Evolutionary conservation across 768 basidiomycete genomes (phyloP).

Genomic region (Tubosaeta sp.): DNA sequence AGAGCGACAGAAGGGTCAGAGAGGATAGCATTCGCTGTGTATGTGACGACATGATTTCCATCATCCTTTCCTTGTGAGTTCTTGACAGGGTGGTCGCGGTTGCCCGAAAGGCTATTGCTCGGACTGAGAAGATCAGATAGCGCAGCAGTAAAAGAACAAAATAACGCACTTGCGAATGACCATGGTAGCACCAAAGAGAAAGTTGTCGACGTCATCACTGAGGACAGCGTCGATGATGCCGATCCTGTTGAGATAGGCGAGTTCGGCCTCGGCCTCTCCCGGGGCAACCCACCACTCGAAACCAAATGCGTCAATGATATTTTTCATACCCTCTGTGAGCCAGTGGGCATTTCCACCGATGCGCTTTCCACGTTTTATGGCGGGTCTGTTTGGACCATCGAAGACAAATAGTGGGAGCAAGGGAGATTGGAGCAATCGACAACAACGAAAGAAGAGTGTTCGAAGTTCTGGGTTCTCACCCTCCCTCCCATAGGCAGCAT

Average conservation of each 20-base stretch:
- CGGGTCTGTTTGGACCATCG: slow-evolving; percentile 82
- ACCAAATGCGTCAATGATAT: slow-evolving; percentile 74
- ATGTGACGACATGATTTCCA: slow-evolving; percentile 58
- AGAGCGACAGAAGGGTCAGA: slow-evolving; percentile 48
- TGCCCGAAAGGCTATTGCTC: slow-evolving; percentile 69
- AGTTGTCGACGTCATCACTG: slow-evolving; percentile 91
- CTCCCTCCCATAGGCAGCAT: slow-evolving; percentile 62
- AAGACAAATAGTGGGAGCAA: slow-evolving; percentile 90
- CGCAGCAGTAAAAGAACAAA: neutral
- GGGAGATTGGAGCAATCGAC: slow-evolving; percentile 69
- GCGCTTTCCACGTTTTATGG: slow-evolving; percentile 73
- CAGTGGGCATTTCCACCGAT: slow-evolving; percentile 59
- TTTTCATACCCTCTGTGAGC: slow-evolving; percentile 72
- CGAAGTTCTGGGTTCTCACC: slow-evolving; percentile 87
- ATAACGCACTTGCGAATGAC: slow-evolving; percentile 75
- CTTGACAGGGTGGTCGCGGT: slow-evolving; percentile 56
- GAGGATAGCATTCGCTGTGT: slow-evolving; percentile 35
- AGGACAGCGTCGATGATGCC: slow-evolving; percentile 85
- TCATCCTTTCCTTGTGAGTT: slow-evolving; percentile 70
- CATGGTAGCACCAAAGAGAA: slow-evolving; percentile 80
- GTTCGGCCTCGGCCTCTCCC: slow-evolving; percentile 92
- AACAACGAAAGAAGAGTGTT: slow-evolving; percentile 82
- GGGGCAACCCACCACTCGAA: slow-evolving; percentile 83
- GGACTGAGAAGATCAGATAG: slow-evolving; percentile 40
- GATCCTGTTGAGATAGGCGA: slow-evolving; percentile 78